phyloP scores from a whole-genome alignment of 2,329 filamentous ascomycete species.

The Paraphaeosphaeria minitans region DNA sequence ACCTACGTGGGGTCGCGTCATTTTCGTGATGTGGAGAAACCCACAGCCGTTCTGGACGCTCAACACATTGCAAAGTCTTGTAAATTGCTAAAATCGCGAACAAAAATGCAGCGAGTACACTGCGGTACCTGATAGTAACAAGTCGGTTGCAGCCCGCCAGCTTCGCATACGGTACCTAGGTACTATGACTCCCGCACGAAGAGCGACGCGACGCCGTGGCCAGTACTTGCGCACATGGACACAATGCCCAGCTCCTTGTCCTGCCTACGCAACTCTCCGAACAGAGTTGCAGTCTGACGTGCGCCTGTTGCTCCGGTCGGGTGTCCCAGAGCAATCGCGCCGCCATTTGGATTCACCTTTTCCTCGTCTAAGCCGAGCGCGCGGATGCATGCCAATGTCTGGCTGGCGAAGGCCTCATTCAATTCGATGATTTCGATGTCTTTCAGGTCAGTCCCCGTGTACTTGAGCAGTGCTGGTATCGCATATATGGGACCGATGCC shows the following conservation, averaged over 20 bases:
- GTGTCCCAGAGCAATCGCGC: slow-evolving; percentile 82
- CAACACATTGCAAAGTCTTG: too few species aligned
- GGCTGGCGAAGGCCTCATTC: slow-evolving; percentile 96
- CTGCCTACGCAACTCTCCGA: slow-evolving; percentile 69
- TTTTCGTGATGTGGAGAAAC: not conserved
- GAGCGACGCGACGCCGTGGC: slow-evolving; percentile 38
- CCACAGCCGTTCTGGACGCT: not conserved
- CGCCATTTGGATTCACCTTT: slow-evolving; percentile 82
- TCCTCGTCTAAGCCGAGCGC: slow-evolving; percentile 68
- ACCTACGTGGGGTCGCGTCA: slow-evolving; percentile 1
- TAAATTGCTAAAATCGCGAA: not conserved
- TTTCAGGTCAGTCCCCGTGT: slow-evolving; percentile 74
- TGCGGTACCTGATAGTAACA: not conserved
- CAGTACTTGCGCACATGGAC: slow-evolving; percentile 72
- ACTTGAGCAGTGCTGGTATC: slow-evolving; percentile 79
- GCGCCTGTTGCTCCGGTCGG: slow-evolving; percentile 77
- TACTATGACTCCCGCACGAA: slow-evolving; percentile 37
- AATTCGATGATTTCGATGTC: slow-evolving; percentile 91
- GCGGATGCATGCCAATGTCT: slow-evolving; percentile 87
- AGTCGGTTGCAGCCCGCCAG: too few species aligned
- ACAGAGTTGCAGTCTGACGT: slow-evolving; percentile 81
- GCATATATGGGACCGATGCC: slow-evolving; percentile 79
- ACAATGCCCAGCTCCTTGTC: slow-evolving; percentile 81
- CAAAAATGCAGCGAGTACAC: not conserved
- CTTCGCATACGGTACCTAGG: too few species aligned